Base-by-base conservation (phyloP, 2,329 filamentous ascomycete species). In the Pseudocercospora eumusae region DNA sequence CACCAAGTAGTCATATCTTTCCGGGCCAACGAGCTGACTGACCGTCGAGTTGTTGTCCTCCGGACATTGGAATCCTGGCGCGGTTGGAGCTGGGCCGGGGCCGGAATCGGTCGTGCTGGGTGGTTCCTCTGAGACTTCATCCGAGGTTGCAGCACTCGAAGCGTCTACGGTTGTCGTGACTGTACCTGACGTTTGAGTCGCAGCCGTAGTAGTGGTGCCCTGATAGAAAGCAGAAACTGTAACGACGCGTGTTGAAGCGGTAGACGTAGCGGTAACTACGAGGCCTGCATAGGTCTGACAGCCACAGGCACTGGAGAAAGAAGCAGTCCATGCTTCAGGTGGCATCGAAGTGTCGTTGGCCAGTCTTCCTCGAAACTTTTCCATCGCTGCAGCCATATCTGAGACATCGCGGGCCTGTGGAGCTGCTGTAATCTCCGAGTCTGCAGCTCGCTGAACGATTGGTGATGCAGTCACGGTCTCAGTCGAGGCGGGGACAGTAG, bases 1-100 rank as follows among this genome's bases (percentile, higher is more conserved):
- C 20, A 75, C 64, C n/a, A 68, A 61, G 63, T 74, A 76, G 60
- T 73, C 71, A 65, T 72, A 76, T 40, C 70, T 68, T 47, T 72
- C 67, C 15, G 58, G 64, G 52, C 68, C 70, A 21, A 75, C 63
- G 57, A 76, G 62, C 61, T 75, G 71, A 56, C 69, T 73, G 59
- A 74, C 67, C 9, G 67, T 69, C 7, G 67, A 65, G 61, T 69
- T 70, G 57, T 75, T 66, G 50, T 72, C 72, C 20, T 70, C 67
- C 8, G 74, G 74, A 49, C 74, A 76, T 28, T 64, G 68, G 57
- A 74, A 70, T 6, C 67, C 62, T 6, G 68, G 66, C 2, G 71
- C 68, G 6, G 70, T 74, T 6, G 73, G 71, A 0, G 65, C 70
- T 20, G 70, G 44, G 2, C 60, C 60, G 0, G 67, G 49, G 6